Conservation (phyloP, 495 filamentous ascomycete genomes). For the Antarctomyces pellizariae region DNA sequence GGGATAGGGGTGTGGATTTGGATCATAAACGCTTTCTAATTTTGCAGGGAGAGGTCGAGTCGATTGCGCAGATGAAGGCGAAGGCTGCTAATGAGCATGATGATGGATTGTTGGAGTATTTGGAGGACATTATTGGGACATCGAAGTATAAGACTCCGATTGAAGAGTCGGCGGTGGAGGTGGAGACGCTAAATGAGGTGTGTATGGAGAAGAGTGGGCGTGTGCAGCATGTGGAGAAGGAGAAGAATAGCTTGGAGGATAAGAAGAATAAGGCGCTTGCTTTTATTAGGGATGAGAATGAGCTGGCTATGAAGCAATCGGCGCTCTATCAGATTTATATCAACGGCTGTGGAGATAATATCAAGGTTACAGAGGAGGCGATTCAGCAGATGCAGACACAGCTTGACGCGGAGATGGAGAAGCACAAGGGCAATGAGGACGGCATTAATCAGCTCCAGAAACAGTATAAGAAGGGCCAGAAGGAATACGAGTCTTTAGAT, state of each 20-base stretch:
- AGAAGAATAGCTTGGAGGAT: constrained; percentile 74
- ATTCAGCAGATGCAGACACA: constrained; percentile 75
- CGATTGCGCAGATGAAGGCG: constrained; percentile 96
- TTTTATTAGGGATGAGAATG: constrained; percentile 80
- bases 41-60: constrained; percentile 92
- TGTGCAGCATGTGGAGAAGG: constrained; percentile 95
- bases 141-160: constrained; percentile 95
- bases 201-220: constrained; percentile 84
- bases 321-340: constrained; percentile 81
- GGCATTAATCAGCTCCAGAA: constrained; percentile 79
- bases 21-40: constrained; percentile 98
- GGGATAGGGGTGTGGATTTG: constrained; percentile 73
- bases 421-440: constrained; percentile 75
- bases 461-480: constrained; percentile 53
- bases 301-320: constrained; percentile 68
- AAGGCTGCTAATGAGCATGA: constrained; percentile 89
- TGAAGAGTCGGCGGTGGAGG: constrained; percentile 72
- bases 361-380: constrained; percentile 73
- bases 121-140: constrained; percentile 96
- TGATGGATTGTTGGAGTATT: constrained; percentile 85
- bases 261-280: constrained; percentile 89
- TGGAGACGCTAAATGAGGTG: constrained; percentile 80
- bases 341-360: constrained; percentile 64
- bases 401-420: constrained; percentile 72
- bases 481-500: constrained; percentile 64